Base-by-base conservation (phyloP, 306 rosid species). In the Acacia melanoxylon region DNA sequence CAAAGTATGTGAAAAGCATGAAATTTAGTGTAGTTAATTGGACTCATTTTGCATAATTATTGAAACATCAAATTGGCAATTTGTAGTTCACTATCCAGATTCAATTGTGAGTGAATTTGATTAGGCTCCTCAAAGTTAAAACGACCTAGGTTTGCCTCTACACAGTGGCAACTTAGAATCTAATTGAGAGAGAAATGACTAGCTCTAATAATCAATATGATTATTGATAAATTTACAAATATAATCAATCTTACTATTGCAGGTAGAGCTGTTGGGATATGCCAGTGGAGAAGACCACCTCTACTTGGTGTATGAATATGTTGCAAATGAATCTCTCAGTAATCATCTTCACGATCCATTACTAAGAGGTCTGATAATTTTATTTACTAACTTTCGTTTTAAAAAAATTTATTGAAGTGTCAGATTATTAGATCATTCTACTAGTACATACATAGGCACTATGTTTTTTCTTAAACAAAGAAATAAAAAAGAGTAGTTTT, bases 231-330 rank as follows among this genome's bases (percentile, higher is more conserved):
- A 62, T 67, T 76, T 63, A 49, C 72, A 45, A 42, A 75, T 41
- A 40, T 78, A 82, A 49, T 56, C 77, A 82, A 49, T 67, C 11
- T 20, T 54, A 73, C 54, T 78, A 49, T 86, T 91, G 77, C 82
- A 91, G 98, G 97, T 93, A 37, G 97, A 94, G 85, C 86, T 94
- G 61, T 82, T 89, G 78, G 97, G 95, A 63, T 94, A 90, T 82
- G 90, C 98, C 35, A 84, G 97, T 78, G 98, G 98, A 86, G 92
- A 94, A 68, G 97, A 91, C 76, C 91, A 94, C 72, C 93, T 94
- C 75, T 92, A 89, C 76, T 86, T 94, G 80, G 95, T 93, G 46
- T 94, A 92, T 75, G 97, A 92, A 83, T 94, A 81, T 81, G 86
- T 94, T 76, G 83, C 85, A 27, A 94, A 88, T 81, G 98, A 97